Conservation (phyloP, 1,139 yeast species). For the Casaregolazyma suthepensis region DNA sequence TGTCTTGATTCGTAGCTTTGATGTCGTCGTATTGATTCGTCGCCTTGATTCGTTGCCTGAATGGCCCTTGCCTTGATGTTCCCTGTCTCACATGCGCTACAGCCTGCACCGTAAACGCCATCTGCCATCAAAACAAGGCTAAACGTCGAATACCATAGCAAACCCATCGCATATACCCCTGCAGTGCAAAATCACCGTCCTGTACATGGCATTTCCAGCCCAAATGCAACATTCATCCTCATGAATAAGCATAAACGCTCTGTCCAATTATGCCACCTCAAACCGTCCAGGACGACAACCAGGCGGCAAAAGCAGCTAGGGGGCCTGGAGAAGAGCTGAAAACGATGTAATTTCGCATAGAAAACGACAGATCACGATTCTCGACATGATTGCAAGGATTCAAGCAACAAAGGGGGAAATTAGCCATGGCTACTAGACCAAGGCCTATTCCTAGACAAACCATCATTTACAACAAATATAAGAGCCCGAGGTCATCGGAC, state of each 20-base stretch:
- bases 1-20: no score
- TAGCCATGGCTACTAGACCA: neutral
- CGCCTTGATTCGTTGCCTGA: no score
- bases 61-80: no score
- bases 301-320: no score
- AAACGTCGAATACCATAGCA: neutral
- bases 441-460: neutral
- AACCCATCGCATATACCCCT: neutral
- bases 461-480: neutral
- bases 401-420: neutral
- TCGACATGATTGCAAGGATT: neutral
- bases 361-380: neutral
- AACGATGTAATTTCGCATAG: neutral
- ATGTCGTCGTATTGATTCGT: no score
- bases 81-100: neutral
- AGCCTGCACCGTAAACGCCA: no score
- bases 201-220: neutral
- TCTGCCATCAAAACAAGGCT: neutral
- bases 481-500: neutral
- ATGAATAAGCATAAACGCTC: neutral
- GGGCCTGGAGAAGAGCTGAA: neutral
- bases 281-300: neutral
- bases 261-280: neutral
- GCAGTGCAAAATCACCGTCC: neutral
- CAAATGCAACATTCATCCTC: neutral